phyloP scores from a whole-genome alignment of 2,329 filamentous ascomycete genomes.

The Diaporthe amygdali region DNA sequence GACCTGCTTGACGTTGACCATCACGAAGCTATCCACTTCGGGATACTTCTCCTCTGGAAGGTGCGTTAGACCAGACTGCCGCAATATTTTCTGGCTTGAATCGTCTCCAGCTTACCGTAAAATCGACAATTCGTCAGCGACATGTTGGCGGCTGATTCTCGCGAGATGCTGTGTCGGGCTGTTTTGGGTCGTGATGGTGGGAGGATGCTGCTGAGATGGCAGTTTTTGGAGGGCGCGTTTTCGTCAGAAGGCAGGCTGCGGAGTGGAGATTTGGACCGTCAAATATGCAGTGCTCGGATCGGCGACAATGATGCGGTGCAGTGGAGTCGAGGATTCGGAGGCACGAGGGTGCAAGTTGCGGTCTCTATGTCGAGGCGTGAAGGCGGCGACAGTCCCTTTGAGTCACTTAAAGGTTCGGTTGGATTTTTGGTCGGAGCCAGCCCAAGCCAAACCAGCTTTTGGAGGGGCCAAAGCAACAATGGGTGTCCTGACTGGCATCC shows the following conservation, averaged over 20 bases:
- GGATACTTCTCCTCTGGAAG: conserved; percentile 68
- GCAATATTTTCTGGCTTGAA: neutral
- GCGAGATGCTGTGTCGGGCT: conserved; percentile 4
- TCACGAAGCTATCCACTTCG: conserved; percentile 99
- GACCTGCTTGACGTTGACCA: conserved; percentile 99
- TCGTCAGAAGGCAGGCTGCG: neutral
- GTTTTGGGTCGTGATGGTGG: conserved; percentile 22
- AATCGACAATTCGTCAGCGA: conserved; percentile 45
- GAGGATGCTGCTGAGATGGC: neutral
- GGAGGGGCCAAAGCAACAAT: conserved; percentile 23
- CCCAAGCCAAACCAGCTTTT: neutral
- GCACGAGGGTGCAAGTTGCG: neutral
- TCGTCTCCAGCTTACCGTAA: conserved; percentile 34
- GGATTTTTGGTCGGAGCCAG: conserved; percentile 21
- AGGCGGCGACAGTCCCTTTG: conserved; percentile 14
- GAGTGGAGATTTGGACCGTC: neutral
- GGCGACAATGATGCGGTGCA: neutral
- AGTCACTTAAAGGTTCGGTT: conserved; percentile 23
- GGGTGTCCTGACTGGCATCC: neutral
- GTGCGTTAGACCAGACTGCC: conserved; percentile 43
- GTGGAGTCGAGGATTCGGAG: neutral
- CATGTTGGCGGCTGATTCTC: conserved; percentile 36
- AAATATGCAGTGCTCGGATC: conserved; percentile 7
- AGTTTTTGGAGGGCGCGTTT: conserved; percentile 10
- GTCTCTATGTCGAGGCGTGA: conserved; percentile 12